Base-by-base conservation (phyloP, 768 basidiomycete species). In the Auricularia sp. region DNA sequence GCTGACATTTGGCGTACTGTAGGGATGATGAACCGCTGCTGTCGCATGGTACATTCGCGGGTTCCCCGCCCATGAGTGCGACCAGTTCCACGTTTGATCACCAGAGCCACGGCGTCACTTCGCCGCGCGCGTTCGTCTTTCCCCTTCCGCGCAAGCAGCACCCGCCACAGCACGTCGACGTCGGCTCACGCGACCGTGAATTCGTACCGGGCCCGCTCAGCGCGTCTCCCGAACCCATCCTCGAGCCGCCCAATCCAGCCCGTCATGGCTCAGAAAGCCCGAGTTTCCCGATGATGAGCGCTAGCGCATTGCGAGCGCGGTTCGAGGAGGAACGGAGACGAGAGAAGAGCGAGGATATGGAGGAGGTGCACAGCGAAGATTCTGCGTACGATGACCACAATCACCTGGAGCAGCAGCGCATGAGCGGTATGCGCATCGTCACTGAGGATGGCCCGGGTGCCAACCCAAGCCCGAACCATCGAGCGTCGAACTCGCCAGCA, bases 291-390 rank as follows among this genome's bases (percentile, higher is more conserved):
- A 65, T 42, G 69, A 67, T 10, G 70, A 70, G 11, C 76, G 80
- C 29, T 73, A 76, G 21, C 80, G 79, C 62, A 68, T 29, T 59
- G 56, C 56, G 56, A 10, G 56, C 56, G 24, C 56, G 56, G 8
- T 29, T 59, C 24, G 29, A 59, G 56, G 56, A 59, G 56, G 56
- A 59, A 18, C 56, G 56, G 16, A 11, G 56, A 10, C 29, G n/a
- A 7, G 56, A 35, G 56, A 14, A 59, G 56, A 13, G 14, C 13
- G 24, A 14, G 11, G 56, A 24, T 33, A 4, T 2, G 11, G 56
- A 14, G 24, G 14, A 14, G 13, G 56, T 7, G 56, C 16, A 10
- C 24, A 59, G 56, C 56, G 29, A 14, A 14, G 56, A 59, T 7
- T 14, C 11, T 8, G 56, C 24, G 8, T 29, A 59, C 56, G 56